Conservation (phyloP, 495 filamentous ascomycete species). For the Extremus antarcticus region DNA sequence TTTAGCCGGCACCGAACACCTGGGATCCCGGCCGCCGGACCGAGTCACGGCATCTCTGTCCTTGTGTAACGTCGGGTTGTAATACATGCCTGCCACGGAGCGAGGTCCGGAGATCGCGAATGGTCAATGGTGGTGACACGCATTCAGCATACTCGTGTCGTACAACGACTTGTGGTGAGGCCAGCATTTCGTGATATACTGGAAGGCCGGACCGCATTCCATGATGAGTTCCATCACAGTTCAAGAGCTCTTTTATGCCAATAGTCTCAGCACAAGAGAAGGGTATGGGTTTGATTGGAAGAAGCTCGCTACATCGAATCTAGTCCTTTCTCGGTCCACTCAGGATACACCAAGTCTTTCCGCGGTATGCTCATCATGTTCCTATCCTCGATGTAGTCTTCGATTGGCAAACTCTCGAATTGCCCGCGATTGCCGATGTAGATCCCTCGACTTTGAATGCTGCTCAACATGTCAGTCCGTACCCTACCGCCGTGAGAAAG, state of each 20-base stretch:
- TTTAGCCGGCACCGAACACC: too few relatives aligned
- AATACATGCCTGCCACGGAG: too few relatives aligned
- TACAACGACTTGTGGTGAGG: background rate
- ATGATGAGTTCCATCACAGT: too few relatives aligned
- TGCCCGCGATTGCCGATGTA: conserved; percentile 41
- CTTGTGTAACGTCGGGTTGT: too few relatives aligned
- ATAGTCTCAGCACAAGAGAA: background rate
- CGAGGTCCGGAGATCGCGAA: background rate
- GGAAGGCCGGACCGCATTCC: too few relatives aligned
- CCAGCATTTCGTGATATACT: too few relatives aligned
- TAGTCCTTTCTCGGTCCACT: conserved; percentile 13
- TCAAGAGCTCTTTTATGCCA: too few relatives aligned
- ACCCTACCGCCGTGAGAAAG: too few relatives aligned
- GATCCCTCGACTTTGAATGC: conserved; percentile 35
- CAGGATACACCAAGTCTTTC: conserved; percentile 11
- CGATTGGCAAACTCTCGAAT: conserved; percentile 30
- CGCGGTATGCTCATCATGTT: conserved; percentile 14
- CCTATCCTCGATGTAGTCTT: conserved; percentile 17
- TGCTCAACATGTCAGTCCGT: background rate
- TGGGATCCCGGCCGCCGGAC: too few relatives aligned
- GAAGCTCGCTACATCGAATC: conserved; percentile 11
- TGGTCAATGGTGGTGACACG: background rate
- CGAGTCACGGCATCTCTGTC: too few relatives aligned
- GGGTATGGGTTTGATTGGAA: background rate
- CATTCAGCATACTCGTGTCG: background rate